phyloP scores from a whole-genome alignment of 2,329 filamentous ascomycete genomes.

The Aspergillus aculeatus region DNA sequence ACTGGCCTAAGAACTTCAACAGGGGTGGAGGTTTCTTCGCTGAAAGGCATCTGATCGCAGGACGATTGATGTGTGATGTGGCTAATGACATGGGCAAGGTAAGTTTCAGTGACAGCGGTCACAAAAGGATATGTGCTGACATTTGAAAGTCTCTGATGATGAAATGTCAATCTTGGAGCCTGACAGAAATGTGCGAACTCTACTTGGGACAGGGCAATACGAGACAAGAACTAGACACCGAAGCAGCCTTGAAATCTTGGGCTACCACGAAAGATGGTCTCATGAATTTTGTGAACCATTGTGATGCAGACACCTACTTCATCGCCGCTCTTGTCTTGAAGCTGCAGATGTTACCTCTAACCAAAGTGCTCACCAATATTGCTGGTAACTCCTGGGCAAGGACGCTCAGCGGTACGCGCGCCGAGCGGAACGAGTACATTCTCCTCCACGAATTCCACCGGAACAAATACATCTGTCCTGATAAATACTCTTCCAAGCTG shows the following conservation, averaged over 20 bases:
- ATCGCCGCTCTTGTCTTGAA: conserved; percentile 86
- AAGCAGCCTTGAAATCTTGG: conserved; percentile 83
- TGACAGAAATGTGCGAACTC: conserved; percentile 95
- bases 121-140: conserved; percentile 24
- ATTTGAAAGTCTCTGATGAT: conserved; percentile 72
- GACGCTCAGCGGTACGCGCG: conserved; percentile 90
- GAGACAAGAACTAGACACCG: conserved; percentile 84
- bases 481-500: conserved; percentile 83
- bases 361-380: conserved; percentile 92
- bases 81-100: conserved; percentile 92
- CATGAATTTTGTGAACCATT: conserved; percentile 90
- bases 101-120: conserved; percentile 9
- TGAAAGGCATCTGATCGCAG: conserved; percentile 84
- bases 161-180: conserved; percentile 96
- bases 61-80: conserved; percentile 86
- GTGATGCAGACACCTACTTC: conserved; percentile 93
- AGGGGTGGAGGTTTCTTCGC: conserved; percentile 88
- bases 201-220: conserved; percentile 72
- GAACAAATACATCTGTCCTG: conserved; percentile 97
- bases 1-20: conserved; percentile 85
- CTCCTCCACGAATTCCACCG: conserved; percentile 92
- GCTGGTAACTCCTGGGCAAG: conserved; percentile 98
- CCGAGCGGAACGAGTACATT: conserved; percentile 99
- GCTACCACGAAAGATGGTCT: conserved; percentile 78
- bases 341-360: conserved; percentile 88